Conservation (phyloP, 305 asterid genomes). For the Stenogyne calaminthoides region DNA sequence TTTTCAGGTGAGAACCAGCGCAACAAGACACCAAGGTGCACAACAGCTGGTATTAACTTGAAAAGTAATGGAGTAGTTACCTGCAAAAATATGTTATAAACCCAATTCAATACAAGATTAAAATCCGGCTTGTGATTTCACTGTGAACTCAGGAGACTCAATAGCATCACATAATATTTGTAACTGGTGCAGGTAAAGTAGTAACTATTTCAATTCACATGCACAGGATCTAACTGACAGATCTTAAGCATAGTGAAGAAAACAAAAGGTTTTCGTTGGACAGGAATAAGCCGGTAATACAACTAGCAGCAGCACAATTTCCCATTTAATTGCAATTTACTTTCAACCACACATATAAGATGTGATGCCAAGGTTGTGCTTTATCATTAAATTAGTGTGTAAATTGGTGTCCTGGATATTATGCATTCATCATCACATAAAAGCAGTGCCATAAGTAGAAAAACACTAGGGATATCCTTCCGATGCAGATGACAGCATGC, state of each 20-base stretch:
- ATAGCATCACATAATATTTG: neutral
- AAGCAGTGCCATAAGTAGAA: neutral
- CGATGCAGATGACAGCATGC: neutral
- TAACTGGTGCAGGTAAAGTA: neutral
- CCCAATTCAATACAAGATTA: neutral
- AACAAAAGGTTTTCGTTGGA: neutral
- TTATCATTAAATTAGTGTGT: neutral
- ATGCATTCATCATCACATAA: conserved; percentile 3
- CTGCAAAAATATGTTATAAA: conserved; percentile 44
- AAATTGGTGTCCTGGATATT: neutral
- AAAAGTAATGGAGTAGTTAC: conserved; percentile 97
- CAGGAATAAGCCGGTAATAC: neutral
- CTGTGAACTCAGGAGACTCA: neutral
- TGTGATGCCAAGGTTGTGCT: neutral
- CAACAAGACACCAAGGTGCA: conserved; percentile 91
- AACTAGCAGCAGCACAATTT: neutral
- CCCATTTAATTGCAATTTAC: neutral
- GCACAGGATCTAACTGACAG: neutral
- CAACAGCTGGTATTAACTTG: conserved; percentile 95
- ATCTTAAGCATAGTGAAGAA: neutral
- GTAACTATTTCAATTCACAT: neutral
- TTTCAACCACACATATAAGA: neutral
- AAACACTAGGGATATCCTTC: neutral
- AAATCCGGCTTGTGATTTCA: neutral
- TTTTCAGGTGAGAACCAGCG: conserved; percentile 94